Percentiles rank a stretch among this genome's conserved stretches.
Conservation (phyloP, 768 basidiomycete species). For the Mycena metata region DNA sequence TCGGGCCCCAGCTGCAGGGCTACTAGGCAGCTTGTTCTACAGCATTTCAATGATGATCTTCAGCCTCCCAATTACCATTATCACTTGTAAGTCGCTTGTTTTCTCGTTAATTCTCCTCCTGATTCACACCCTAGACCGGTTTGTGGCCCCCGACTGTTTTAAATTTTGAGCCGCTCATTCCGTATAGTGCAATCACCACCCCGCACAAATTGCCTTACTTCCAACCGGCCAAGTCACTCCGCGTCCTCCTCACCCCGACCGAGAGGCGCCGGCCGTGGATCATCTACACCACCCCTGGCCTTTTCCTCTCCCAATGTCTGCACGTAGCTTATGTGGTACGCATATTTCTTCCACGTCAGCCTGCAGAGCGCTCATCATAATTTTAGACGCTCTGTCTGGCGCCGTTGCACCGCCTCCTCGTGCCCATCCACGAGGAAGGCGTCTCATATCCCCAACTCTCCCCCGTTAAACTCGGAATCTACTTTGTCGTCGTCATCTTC, state of each 20-base stretch:
- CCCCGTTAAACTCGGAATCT: conserved; percentile 64
- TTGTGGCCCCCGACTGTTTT: neutral
- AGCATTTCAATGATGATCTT: conserved; percentile 76
- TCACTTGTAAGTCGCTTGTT: conserved; percentile 71
- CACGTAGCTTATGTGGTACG: conserved; percentile 61
- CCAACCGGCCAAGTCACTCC: conserved; percentile 68
- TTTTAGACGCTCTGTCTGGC: conserved; percentile 52
- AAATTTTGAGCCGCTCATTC: neutral
- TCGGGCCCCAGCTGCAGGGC: conserved; percentile 70
- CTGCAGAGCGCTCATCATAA: neutral
- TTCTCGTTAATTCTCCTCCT: neutral
- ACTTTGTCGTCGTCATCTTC: conserved; percentile 66
- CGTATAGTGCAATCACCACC: conserved; percentile 81
- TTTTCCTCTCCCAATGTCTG: conserved; percentile 70
- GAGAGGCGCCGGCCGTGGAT: conserved; percentile 86
- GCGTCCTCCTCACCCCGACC: conserved; percentile 83
- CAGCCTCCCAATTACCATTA: conserved; percentile 74
- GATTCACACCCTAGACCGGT: conserved; percentile 32
- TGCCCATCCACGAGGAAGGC: conserved; percentile 54
- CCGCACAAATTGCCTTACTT: conserved; percentile 82
- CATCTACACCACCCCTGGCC: conserved; percentile 82
- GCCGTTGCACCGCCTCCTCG: conserved; percentile 60
- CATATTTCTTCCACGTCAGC: neutral
- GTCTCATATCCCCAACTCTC: conserved; percentile 60
- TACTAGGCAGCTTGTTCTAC: conserved; percentile 74